Evolutionary conservation across 2,329 filamentous ascomycete genomes (phyloP), one percentile per base, ranked within the genome.

Genomic region (Bipolaris cookei): DNA sequence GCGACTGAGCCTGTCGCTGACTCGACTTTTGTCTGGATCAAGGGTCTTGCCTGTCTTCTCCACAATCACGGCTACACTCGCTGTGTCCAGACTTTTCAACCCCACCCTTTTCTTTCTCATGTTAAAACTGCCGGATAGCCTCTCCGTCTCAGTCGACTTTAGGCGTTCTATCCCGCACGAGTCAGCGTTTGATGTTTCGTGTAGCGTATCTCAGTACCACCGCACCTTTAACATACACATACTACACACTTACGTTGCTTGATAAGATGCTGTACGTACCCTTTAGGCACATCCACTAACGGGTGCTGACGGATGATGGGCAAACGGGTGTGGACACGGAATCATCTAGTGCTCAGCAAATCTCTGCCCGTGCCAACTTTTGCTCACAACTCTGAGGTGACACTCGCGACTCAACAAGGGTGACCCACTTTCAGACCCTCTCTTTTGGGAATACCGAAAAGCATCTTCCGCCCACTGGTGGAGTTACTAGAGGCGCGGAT

Each of bases 41-140:
- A 61, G 63, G 61, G 59, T 62, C 51, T 58, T 56, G 53, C 61
- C 42, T 67, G 59, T 58, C 59, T 64, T 55, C 61, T 64, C 63
- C 58, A 58, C 50, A 59, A 44, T 55, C 56, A 55, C 45, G 54
- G 52, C 61, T 50, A 54, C 39, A 52, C 45, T 59, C 46, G 49
- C 49, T 39, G 60, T 62, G 54, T 62, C 61, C 56, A 61, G 51
- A 54, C 51, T 56, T 42, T 59, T 45, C 51, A 14, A 60, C 58
- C 64, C 58, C 64, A 63, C 58, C 50, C 52, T 56, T 46, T 58
- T 58, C 4, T 51, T 49, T 39, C 20, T 49, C 55, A 54, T 10
- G 35, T 37, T 46, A 37, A 45, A 52, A 54, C 35, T 49, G 52
- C 50, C 55, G 39, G 38, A 51, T 20, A 41, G 32, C 10, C 43